Conservation (phyloP, 2,329 filamentous ascomycete genomes). For the Apiospora kogelbergensis region DNA sequence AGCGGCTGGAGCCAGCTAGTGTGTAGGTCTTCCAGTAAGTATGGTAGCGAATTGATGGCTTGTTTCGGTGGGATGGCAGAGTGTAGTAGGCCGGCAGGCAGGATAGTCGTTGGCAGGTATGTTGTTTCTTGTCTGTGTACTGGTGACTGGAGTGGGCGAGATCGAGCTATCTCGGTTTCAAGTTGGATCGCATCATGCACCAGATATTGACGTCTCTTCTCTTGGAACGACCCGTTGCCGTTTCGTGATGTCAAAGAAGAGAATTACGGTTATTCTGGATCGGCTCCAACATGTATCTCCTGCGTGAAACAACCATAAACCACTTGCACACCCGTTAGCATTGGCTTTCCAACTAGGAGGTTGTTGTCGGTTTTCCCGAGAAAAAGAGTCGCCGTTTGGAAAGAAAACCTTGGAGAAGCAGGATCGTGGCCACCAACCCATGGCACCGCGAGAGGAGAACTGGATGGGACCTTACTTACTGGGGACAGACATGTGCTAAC, state of each 20-base stretch:
- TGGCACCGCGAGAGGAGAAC: background rate
- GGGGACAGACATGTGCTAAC: background rate
- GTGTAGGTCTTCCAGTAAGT: background rate
- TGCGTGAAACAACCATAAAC: slow-evolving; percentile 1
- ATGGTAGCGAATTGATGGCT: background rate
- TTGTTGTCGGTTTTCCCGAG: background rate
- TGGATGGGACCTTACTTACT: slow-evolving; percentile 2
- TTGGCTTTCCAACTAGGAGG: background rate
- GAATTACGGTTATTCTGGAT: background rate
- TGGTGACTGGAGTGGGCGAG: slow-evolving; percentile 35
- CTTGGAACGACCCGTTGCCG: background rate
- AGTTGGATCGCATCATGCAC: slow-evolving; percentile 43
- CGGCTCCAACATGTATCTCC: background rate
- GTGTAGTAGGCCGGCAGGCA: background rate
- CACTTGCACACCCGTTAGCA: background rate
- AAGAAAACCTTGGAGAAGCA: slow-evolving; percentile 2
- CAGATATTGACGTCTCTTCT: background rate
- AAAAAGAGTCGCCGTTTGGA: background rate
- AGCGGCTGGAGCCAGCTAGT: slow-evolving; percentile 3
- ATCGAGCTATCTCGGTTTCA: slow-evolving; percentile 35
- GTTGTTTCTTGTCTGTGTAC: slow-evolving; percentile 24
- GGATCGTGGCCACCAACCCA: background rate
- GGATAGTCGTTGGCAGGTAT: slow-evolving; percentile 11
- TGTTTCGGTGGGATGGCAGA: background rate
- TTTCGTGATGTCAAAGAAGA: slow-evolving; percentile 4